phyloP scores from a whole-genome alignment of 129 eudicot species.

The Artemisia annua region DNA sequence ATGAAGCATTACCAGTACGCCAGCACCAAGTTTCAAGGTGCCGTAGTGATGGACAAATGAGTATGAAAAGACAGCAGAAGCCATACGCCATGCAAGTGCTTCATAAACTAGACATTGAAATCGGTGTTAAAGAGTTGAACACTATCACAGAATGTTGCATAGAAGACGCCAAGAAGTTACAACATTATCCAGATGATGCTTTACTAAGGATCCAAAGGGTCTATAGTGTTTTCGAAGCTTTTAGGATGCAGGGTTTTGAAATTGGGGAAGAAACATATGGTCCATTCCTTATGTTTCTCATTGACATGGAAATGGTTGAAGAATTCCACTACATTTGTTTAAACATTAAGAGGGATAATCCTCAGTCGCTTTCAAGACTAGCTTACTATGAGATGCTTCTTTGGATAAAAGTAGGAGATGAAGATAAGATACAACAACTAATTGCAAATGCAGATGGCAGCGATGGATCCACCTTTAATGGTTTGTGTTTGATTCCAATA shows the following conservation, averaged over 20 bases:
- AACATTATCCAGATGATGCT: slow-evolving; percentile 58
- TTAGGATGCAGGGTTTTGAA: slow-evolving; percentile 67
- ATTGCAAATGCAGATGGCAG: slow-evolving; percentile 35
- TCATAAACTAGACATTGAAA: slow-evolving; percentile 53
- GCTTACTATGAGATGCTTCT: slow-evolving; percentile 91
- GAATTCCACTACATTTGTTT: slow-evolving; percentile 62
- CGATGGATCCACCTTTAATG: slow-evolving; percentile 46
- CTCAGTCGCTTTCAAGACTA: slow-evolving; percentile 53
- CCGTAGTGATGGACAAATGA: no score
- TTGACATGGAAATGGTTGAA: slow-evolving; percentile 63
- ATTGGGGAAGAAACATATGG: slow-evolving; percentile 72
- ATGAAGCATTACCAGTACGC: no score
- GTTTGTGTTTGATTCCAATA: slow-evolving; percentile 40
- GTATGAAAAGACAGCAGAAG: no score
- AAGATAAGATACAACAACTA: slow-evolving; percentile 59
- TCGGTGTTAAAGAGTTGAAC: slow-evolving; percentile 65
- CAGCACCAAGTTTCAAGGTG: no score
- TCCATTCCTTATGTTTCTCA: slow-evolving; percentile 58
- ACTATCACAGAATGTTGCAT: slow-evolving; percentile 53
- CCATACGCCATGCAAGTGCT: slow-evolving; percentile 41
- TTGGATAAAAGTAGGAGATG: slow-evolving; percentile 54
- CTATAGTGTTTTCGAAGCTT: slow-evolving; percentile 44
- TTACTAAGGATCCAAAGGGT: slow-evolving; percentile 55
- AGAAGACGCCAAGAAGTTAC: slow-evolving; percentile 48
- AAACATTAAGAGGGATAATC: slow-evolving; percentile 55